These are phyloP conservation scores for Acarospora socialis DNA, from an alignment of 2,329 filamentous ascomycete genomes.

Conservation along the genomic window DNA sequence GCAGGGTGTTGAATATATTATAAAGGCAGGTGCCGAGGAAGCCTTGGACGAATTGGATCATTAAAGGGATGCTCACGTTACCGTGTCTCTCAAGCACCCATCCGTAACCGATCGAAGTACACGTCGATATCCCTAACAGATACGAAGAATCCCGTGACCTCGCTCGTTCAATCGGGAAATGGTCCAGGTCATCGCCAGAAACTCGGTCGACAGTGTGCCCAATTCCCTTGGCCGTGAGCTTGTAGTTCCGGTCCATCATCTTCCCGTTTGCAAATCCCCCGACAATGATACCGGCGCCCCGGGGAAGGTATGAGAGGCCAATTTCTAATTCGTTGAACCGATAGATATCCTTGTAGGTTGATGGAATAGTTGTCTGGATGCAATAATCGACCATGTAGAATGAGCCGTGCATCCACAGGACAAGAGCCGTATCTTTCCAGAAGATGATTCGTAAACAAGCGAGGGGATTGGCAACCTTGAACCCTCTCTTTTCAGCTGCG, in stretches of 20 bases:
- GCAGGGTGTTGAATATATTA: slow-evolving; percentile 4
- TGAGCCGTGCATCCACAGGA: slow-evolving; percentile 5
- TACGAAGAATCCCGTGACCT: slow-evolving; percentile 1
- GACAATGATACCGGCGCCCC: slow-evolving; percentile 4
- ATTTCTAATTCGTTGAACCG: slow-evolving; percentile 8
- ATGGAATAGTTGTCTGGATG: slow-evolving; percentile 3
- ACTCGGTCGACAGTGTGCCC: slow-evolving; percentile 3
- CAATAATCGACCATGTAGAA: slow-evolving; percentile 7
- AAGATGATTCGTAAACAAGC: slow-evolving; percentile 13
- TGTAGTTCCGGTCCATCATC: slow-evolving; percentile 9
- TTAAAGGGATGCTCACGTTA: slow-evolving; percentile 4
- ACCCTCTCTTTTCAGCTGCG: slow-evolving; percentile 3
- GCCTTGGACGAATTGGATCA: slow-evolving; percentile 10
- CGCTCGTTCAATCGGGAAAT: slow-evolving; percentile 9
- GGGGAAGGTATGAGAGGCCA: slow-evolving; percentile 7
- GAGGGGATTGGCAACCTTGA: slow-evolving; percentile 14
- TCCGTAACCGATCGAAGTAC: slow-evolving; percentile 6
- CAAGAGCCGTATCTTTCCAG: not conserved
- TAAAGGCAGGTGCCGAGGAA: slow-evolving; percentile 5
- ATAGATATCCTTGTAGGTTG: slow-evolving; percentile 5
- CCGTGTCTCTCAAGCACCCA: slow-evolving; percentile 4
- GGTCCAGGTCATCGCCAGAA: slow-evolving; percentile 3
- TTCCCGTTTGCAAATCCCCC: slow-evolving; percentile 7
- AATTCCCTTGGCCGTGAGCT: slow-evolving; percentile 4
- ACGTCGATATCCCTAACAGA: slow-evolving; percentile 2